phyloP scores from a whole-genome alignment of 2,329 filamentous ascomycete genomes.

The Diaporthe destruens region DNA sequence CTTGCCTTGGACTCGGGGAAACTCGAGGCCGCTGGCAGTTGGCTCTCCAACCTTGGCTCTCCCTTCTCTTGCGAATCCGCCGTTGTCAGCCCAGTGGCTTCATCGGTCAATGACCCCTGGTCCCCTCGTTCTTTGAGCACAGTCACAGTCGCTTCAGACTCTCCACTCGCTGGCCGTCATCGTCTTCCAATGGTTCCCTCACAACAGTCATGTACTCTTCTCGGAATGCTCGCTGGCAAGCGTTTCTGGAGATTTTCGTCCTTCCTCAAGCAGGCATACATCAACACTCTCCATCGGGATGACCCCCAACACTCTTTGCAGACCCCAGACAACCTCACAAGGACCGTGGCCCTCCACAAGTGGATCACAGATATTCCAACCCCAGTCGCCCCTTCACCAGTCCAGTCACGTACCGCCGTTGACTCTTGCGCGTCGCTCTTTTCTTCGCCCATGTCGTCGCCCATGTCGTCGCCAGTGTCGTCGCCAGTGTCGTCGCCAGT shows the following conservation, averaged over 20 bases:
- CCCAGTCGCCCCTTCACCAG: slow-evolving; percentile 1
- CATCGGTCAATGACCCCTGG: slow-evolving; percentile 30
- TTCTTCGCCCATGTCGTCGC: too few species aligned
- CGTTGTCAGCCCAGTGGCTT: slow-evolving; percentile 21
- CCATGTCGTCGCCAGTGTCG: background rate
- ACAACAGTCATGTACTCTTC: background rate
- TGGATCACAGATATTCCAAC: slow-evolving; percentile 34
- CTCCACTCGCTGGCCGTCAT: slow-evolving; percentile 7
- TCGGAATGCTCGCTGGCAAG: slow-evolving; percentile 32
- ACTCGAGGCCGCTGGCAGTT: background rate
- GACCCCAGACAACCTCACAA: slow-evolving; percentile 19
- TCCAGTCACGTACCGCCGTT: background rate
- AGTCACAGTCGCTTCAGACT: slow-evolving; percentile 15
- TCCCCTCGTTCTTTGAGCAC: slow-evolving; percentile 29
- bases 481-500: background rate
- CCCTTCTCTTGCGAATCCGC: slow-evolving; percentile 23
- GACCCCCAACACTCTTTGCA: slow-evolving; percentile 15
- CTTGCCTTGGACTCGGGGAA: background rate
- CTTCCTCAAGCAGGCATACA: slow-evolving; percentile 11
- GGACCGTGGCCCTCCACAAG: slow-evolving; percentile 17
- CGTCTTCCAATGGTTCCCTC: background rate
- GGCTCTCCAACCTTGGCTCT: background rate
- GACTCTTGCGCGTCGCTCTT: slow-evolving; percentile 22
- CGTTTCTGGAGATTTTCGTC: slow-evolving; percentile 5
- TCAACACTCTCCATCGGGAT: slow-evolving; percentile 11